Percentiles rank a stretch among this genome's conserved stretches.
These are phyloP conservation scores for Loxodes magnus DNA, from an alignment of 73 alveolate genomes.

Conservation along the genomic window DNA sequence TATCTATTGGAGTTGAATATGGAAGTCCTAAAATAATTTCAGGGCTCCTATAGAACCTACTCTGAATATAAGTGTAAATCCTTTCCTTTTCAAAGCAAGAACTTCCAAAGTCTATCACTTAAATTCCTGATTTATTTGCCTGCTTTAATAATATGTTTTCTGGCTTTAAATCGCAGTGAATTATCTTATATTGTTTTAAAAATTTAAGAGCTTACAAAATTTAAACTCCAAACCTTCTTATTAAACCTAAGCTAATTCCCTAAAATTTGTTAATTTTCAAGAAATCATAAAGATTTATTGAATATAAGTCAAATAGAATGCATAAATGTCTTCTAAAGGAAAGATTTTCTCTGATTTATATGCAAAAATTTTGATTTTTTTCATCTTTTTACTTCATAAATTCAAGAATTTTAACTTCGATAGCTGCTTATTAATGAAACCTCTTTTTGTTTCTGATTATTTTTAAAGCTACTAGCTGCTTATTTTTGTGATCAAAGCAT, in stretches of 20 bases:
- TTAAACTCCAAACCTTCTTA: slow-evolving; percentile 66
- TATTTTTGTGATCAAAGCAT: too few species aligned
- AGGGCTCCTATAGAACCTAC: slow-evolving; percentile 41
- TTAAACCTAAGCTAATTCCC: slow-evolving; percentile 19
- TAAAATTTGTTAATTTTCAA: neutral
- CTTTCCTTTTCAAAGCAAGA: slow-evolving; percentile 7
- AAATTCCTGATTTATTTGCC: slow-evolving; percentile 42
- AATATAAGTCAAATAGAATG: neutral
- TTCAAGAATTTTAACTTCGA: too few species aligned
- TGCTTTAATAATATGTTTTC: slow-evolving; percentile 68
- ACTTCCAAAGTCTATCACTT: slow-evolving; percentile 77
- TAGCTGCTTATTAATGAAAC: too few species aligned
- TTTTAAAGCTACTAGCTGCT: too few species aligned
- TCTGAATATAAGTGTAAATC: slow-evolving; percentile 21
- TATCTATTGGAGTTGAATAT: slow-evolving; percentile 43
- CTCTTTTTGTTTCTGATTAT: too few species aligned
- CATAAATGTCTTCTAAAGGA: neutral
- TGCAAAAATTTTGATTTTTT: too few species aligned
- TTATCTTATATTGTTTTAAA: slow-evolving; percentile 39
- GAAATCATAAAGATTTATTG: slow-evolving; percentile 3
- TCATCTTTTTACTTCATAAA: too few species aligned
- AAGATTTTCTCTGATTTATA: too few species aligned
- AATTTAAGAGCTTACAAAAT: slow-evolving; percentile 52
- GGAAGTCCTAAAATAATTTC: slow-evolving; percentile 45
- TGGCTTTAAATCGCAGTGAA: slow-evolving; percentile 89